Evolutionary conservation across 495 filamentous ascomycete genomes (phyloP).

Genomic region (Lepraria neglecta): DNA sequence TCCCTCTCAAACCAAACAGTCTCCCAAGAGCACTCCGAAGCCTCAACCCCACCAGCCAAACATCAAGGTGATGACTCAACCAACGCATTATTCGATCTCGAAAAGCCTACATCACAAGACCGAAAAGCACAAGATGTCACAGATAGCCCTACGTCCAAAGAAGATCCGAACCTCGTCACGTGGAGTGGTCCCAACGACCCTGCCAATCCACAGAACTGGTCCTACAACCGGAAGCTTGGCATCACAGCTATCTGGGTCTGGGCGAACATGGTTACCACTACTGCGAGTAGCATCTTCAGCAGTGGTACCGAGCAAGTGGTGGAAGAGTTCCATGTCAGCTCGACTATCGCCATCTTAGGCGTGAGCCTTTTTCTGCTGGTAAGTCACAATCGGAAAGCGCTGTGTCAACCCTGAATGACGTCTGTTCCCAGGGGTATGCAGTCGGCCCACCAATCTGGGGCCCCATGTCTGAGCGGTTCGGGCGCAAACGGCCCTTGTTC

Average conservation of each 20-base stretch:
- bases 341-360: conserved; percentile 45
- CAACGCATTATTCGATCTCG: no score
- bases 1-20: no score
- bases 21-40: no score
- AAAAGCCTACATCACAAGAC: no score
- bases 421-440: background rate
- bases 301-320: conserved; percentile 41
- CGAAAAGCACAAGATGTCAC: no score
- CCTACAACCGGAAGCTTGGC: conserved; percentile 56
- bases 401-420: no score
- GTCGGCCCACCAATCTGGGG: conserved; percentile 8
- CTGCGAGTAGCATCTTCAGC: conserved; percentile 51
- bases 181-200: conserved; percentile 19
- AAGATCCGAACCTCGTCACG: conserved; percentile 8
- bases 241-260: conserved; percentile 55
- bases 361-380: conserved; percentile 49
- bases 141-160: no score
- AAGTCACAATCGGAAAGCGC: conserved; percentile 2
- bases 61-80: no score
- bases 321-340: conserved; percentile 40
- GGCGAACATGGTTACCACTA: conserved; percentile 56
- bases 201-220: conserved; percentile 50
- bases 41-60: no score
- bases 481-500: background rate
- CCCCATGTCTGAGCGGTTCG: conserved; percentile 2